Conservation (phyloP, 192 early-diverging fungal species). For the Rhizophagus clarus region DNA sequence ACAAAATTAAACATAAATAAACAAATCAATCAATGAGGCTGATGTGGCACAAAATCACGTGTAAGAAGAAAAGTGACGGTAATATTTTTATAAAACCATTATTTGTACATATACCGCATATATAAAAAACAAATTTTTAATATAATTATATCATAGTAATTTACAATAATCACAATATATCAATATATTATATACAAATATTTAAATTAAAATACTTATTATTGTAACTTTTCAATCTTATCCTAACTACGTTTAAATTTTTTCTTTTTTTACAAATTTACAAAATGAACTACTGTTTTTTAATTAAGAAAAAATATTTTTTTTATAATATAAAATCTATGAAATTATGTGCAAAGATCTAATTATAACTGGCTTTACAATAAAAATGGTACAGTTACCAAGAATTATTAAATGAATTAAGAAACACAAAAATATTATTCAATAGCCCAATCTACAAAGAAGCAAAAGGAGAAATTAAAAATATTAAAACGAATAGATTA, state of each 20-base stretch:
- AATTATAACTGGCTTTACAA: slow-evolving; percentile 9
- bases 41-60: too few species aligned
- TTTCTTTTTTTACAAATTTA: neutral
- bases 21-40: too few species aligned
- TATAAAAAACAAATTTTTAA: too few species aligned
- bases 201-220: slow-evolving; percentile 3
- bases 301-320: neutral
- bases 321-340: slow-evolving; percentile 17
- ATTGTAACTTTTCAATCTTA: neutral
- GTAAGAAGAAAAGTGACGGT: too few species aligned
- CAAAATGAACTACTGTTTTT: neutral
- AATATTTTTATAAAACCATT: too few species aligned
- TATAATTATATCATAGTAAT: too few species aligned
- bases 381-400: slow-evolving; percentile 3
- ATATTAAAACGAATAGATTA: slow-evolving; percentile 13
- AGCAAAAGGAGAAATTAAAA: neutral
- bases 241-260: neutral
- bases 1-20: too few species aligned
- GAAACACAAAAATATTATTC: slow-evolving; percentile 15
- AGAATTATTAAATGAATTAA: slow-evolving; percentile 14
- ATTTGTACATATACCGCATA: too few species aligned
- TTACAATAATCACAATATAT: too few species aligned
- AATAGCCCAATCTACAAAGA: slow-evolving; percentile 10
- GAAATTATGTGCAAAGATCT: slow-evolving; percentile 3
- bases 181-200: neutral